A percentile compares a stretch with the other conserved stretches of the same genome.
Evolutionary conservation across 2,329 filamentous ascomycete species (phyloP).

Genomic region (Phaeosphaeria sp.): DNA sequence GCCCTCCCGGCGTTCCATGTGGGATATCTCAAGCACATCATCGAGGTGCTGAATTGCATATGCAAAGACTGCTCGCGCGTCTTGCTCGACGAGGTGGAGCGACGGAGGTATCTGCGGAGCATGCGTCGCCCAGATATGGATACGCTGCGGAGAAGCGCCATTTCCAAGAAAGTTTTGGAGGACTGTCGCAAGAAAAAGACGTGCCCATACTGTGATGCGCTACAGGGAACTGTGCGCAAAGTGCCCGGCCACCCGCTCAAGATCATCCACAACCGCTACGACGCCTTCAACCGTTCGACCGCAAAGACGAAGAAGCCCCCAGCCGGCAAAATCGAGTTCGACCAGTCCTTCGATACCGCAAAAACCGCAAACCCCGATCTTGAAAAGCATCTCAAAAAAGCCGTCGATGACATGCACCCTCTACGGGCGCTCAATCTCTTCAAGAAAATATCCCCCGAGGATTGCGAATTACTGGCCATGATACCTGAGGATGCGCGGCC

Average conservation of each 20-base stretch:
- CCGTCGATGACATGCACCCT: slow-evolving; percentile 92
- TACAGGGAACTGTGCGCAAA: slow-evolving; percentile 93
- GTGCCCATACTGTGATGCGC: slow-evolving; percentile 79
- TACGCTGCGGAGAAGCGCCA: slow-evolving; percentile 80
- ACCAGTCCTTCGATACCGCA: slow-evolving; percentile 82
- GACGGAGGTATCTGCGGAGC: slow-evolving; percentile 77
- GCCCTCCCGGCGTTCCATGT: slow-evolving; percentile 94
- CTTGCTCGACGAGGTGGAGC: slow-evolving; percentile 79
- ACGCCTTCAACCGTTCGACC: slow-evolving; percentile 85
- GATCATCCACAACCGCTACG: slow-evolving; percentile 91
- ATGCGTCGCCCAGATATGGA: slow-evolving; percentile 83
- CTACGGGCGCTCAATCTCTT: slow-evolving; percentile 89
- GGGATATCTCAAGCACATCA: slow-evolving; percentile 92
- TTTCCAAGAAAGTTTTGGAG: slow-evolving; percentile 87
- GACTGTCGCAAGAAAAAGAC: slow-evolving; percentile 85
- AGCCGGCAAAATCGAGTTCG: slow-evolving; percentile 80
- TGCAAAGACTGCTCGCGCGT: slow-evolving; percentile 92
- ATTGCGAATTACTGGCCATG: slow-evolving; percentile 90
- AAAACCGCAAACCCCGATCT: slow-evolving; percentile 80
- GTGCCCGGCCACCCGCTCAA: slow-evolving; percentile 82
- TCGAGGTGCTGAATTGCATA: slow-evolving; percentile 89
- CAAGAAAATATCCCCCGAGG: slow-evolving; percentile 80
- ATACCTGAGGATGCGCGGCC: slow-evolving; percentile 86
- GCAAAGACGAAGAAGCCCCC: slow-evolving; percentile 84
- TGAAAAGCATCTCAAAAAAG: slow-evolving; percentile 89